These are phyloP conservation scores for Xylariomycetidae sp. DNA, from an alignment of 2,329 filamentous ascomycete genomes.

Conservation along the genomic window DNA sequence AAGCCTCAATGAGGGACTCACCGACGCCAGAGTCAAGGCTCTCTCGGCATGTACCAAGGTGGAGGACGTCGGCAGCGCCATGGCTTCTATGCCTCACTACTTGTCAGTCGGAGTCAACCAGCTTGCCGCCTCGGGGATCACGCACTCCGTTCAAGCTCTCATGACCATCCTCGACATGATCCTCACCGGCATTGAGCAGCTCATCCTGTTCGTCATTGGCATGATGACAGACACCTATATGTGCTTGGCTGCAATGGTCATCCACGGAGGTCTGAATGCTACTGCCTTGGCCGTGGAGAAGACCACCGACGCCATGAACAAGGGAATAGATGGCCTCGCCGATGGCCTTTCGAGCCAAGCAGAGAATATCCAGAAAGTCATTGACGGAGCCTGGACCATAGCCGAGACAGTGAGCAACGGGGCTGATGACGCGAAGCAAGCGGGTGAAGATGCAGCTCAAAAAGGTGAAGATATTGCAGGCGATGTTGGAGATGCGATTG, in stretches of 20 bases:
- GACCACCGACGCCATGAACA: constrained; percentile 44
- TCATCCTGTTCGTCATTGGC: constrained; percentile 89
- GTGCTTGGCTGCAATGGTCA: constrained; percentile 80
- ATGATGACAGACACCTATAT: constrained; percentile 86
- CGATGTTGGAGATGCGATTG: constrained; percentile 35
- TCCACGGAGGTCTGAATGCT: constrained; percentile 73
- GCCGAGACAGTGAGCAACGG: constrained; percentile 39
- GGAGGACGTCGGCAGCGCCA: constrained; percentile 85
- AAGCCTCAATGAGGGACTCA: constrained; percentile 69
- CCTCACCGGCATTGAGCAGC: constrained; percentile 77
- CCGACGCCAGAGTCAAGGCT: constrained; percentile 72
- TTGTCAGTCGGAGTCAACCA: constrained; percentile 85
- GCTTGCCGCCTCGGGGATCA: constrained; percentile 73
- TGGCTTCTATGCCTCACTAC: constrained; percentile 98
- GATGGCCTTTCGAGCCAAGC: constrained; percentile 45
- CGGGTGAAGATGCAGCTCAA: constrained; percentile 1
- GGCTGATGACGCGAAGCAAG: constrained; percentile 13
- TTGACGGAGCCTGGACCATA: constrained; percentile 55
- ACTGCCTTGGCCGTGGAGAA: constrained; percentile 41
- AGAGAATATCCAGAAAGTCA: constrained; percentile 49
- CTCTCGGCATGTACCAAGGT: constrained; percentile 87
- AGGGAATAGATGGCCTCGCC: constrained; percentile 38
- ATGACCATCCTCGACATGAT: constrained; percentile 74
- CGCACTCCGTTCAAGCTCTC: constrained; percentile 73
- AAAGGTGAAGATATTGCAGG: constrained; percentile 9